A percentile compares a stretch with the other conserved stretches of the same genome.
These are phyloP conservation scores for Aspergillus chevalieri DNA, from an alignment of 2,329 filamentous ascomycete species.

Conservation along the genomic window DNA sequence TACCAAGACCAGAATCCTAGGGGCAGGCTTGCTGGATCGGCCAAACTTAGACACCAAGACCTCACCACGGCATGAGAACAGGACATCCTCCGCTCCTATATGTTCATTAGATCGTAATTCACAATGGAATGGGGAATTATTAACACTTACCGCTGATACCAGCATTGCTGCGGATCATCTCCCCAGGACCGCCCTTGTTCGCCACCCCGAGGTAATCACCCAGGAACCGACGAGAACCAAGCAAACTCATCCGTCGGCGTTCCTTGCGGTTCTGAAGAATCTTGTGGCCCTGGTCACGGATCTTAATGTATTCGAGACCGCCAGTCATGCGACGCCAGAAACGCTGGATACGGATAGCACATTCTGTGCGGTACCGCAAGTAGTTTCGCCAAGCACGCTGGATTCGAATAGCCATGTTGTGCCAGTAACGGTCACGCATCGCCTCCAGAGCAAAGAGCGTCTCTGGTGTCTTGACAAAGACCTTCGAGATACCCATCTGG, in stretches of 20 bases:
- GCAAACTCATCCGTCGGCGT: conserved; percentile 78
- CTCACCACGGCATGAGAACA: conserved; percentile 91
- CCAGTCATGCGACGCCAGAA: conserved; percentile 93
- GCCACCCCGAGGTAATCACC: conserved; percentile 92
- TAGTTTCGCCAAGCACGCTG: conserved; percentile 97
- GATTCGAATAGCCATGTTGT: conserved; percentile 98
- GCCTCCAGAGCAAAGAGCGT: conserved; percentile 94
- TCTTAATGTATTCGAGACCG: conserved; percentile 78
- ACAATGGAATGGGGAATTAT: neutral
- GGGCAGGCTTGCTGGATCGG: conserved; percentile 86
- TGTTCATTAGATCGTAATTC: neutral
- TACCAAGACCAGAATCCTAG: conserved; percentile 70
- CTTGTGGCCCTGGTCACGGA: conserved; percentile 81
- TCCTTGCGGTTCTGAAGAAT: conserved; percentile 83
- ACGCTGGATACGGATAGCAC: conserved; percentile 85
- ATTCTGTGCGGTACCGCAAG: conserved; percentile 83
- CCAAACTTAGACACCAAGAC: conserved; percentile 90
- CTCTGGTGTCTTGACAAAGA: conserved; percentile 96
- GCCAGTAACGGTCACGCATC: conserved; percentile 97
- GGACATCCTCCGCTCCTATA: conserved; percentile 56
- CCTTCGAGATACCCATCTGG: conserved; percentile 94
- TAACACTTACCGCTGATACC: conserved; percentile 57
- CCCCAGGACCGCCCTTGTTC: conserved; percentile 70
- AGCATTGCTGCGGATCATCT: conserved; percentile 70
- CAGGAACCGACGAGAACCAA: conserved; percentile 86